These are phyloP conservation scores for Clarireedia hainanense DNA, from an alignment of 2,329 filamentous ascomycete species.

Conservation along the genomic window DNA sequence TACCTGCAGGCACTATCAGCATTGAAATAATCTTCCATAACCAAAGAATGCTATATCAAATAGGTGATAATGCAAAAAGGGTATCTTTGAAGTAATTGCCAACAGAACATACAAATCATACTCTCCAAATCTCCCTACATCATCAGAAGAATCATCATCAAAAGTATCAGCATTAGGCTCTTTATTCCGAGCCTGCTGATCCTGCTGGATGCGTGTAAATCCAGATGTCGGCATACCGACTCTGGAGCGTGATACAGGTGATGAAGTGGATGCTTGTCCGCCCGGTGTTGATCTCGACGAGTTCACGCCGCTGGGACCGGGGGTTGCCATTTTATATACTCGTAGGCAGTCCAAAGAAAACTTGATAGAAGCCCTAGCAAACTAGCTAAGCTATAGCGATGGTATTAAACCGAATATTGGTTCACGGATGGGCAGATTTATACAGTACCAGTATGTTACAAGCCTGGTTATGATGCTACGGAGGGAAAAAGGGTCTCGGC, in stretches of 20 bases:
- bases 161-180: conserved; percentile 42
- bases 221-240: not conserved
- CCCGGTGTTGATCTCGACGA: conserved; percentile 1
- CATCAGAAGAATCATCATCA: conserved; percentile 13
- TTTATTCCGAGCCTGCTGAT: conserved; percentile 51
- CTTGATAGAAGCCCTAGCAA: not conserved
- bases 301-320: not conserved
- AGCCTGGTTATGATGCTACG: too few species aligned
- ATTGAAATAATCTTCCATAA: not conserved
- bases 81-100: not conserved
- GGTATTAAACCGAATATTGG: not conserved
- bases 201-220: conserved; percentile 46
- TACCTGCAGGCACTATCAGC: conserved; percentile 11
- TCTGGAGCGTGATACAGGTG: not conserved
- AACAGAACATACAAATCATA: conserved; percentile 16
- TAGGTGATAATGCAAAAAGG: not conserved
- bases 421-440: too few species aligned
- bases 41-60: not conserved
- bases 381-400: not conserved
- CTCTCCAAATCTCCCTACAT: conserved; percentile 3
- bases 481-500: too few species aligned
- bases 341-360: not conserved
- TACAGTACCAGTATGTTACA: too few species aligned
- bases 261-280: not conserved
- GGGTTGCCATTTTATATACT: not conserved